These are phyloP conservation scores for Huntiella moniliformis DNA, from an alignment of 2,329 filamentous ascomycete species.

Conservation along the genomic window DNA sequence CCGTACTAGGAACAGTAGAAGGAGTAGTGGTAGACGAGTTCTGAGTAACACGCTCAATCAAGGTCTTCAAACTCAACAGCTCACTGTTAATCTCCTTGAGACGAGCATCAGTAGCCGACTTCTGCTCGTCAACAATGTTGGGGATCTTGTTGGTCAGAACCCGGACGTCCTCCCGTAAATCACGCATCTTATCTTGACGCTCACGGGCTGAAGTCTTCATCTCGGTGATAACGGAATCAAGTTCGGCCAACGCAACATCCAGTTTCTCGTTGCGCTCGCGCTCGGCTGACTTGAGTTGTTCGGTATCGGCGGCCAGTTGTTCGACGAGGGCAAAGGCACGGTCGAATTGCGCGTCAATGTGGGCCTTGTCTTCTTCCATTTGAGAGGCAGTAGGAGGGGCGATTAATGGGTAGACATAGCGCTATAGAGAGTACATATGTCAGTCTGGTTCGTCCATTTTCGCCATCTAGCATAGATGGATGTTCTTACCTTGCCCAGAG, in stretches of 20 bases:
- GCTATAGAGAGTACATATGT: conserved; percentile 26
- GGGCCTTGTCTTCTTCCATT: conserved; percentile 81
- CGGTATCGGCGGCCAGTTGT: conserved; percentile 78
- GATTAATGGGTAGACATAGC: conserved; percentile 80
- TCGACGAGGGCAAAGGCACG: conserved; percentile 82
- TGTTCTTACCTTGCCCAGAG: conserved; percentile 55
- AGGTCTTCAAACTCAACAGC: conserved; percentile 77
- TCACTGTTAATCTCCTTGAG: conserved; percentile 74
- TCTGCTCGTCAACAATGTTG: conserved; percentile 72
- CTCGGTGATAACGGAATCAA: conserved; percentile 65
- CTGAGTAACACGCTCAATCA: conserved; percentile 45
- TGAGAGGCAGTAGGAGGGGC: conserved; percentile 86
- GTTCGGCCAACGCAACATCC: conserved; percentile 61
- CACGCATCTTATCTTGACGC: conserved; percentile 71
- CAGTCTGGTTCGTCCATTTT: not conserved
- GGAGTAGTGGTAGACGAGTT: conserved; percentile 15
- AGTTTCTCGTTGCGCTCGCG: conserved; percentile 65
- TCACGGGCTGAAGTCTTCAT: conserved; percentile 65
- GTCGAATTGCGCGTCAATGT: conserved; percentile 84
- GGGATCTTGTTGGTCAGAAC: conserved; percentile 71
- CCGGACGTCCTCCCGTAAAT: conserved; percentile 72
- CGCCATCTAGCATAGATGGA: too few species aligned
- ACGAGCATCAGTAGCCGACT: conserved; percentile 61
- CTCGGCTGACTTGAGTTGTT: conserved; percentile 72
- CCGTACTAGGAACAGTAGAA: conserved; percentile 8